Percentiles rank a stretch among this genome's conserved stretches.
These are phyloP conservation scores for Cochliopodium minus DNA, from an alignment of 208 protist species.

Conservation along the genomic window DNA sequence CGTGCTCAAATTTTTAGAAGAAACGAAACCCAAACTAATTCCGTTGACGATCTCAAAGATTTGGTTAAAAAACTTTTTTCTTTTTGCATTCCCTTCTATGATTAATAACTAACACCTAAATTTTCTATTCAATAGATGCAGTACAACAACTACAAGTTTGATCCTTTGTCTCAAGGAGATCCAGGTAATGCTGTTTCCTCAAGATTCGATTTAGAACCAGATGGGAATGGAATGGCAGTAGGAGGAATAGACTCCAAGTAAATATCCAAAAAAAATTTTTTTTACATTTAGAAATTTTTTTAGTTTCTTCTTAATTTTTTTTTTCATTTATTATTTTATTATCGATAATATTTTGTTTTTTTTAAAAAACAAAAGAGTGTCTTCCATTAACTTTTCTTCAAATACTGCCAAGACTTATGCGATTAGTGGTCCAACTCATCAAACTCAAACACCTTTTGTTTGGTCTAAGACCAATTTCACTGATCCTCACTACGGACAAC, in stretches of 20 bases:
- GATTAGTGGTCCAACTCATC: slow-evolving; percentile 3
- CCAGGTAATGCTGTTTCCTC: slow-evolving; percentile 20
- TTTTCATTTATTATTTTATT: no score
- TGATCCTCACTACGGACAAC: neutral
- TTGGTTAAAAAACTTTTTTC: no score
- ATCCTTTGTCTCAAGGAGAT: slow-evolving; percentile 31
- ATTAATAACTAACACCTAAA: no score
- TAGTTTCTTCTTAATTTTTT: no score
- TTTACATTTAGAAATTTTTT: no score
- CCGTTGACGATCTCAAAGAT: neutral
- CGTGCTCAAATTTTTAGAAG: slow-evolving; percentile 2
- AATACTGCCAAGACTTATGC: neutral
- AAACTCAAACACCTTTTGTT: neutral
- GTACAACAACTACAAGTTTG: slow-evolving; percentile 46
- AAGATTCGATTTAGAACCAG: slow-evolving; percentile 27
- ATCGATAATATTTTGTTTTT: no score
- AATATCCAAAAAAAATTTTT: no score
- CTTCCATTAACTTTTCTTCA: neutral
- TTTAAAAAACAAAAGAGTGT: neutral
- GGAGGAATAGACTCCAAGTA: neutral
- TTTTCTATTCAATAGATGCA: slow-evolving; percentile 24
- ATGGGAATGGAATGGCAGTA: neutral
- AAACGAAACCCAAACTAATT: neutral
- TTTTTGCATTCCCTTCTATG: no score
- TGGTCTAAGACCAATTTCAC: neutral